Evolutionary conservation across 805 yeast species (phyloP).

Genomic region (Schwanniomyces pseudopolymorphus): DNA sequence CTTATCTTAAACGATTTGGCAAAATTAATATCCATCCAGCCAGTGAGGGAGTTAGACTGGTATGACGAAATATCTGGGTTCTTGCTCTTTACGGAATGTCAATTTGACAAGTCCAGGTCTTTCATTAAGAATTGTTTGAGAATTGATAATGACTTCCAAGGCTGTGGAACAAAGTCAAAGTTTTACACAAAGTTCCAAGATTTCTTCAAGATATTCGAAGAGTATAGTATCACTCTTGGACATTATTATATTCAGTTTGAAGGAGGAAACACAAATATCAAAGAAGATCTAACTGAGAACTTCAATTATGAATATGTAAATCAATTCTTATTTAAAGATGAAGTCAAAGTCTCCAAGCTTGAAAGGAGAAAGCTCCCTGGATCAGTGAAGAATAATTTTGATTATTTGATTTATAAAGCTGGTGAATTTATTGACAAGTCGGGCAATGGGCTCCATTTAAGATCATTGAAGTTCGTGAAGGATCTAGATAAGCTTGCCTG

Average conservation of each 20-base stretch:
- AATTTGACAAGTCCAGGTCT: constrained; percentile 51
- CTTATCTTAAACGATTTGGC: constrained; percentile 24
- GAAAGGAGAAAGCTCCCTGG: constrained; percentile 25
- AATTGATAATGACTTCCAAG: constrained; percentile 68
- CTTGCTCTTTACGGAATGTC: constrained; percentile 49
- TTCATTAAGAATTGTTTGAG: constrained; percentile 68
- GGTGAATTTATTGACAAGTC: constrained; percentile 24
- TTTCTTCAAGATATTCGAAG: constrained; percentile 38
- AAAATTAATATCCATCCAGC: constrained; percentile 25
- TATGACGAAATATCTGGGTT: constrained; percentile 28
- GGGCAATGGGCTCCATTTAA: constrained; percentile 10
- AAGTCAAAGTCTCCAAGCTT: constrained; percentile 24
- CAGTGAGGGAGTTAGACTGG: constrained; percentile 21
- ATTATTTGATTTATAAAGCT: constrained; percentile 40
- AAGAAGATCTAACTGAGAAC: constrained; percentile 13
- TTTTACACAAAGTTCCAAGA: constrained; percentile 47
- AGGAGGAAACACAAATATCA: constrained; percentile 23
- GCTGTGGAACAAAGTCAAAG: constrained; percentile 58
- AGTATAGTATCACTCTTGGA: constrained; percentile 40
- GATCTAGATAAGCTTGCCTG: constrained; percentile 40
- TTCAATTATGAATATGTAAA: constrained; percentile 22
- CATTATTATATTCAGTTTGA: constrained; percentile 21
- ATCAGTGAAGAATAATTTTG: constrained; percentile 40
- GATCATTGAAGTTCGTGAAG: constrained; percentile 22
- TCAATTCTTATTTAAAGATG: constrained; percentile 25